Evolutionary conservation across 2,329 filamentous ascomycete species (phyloP), one percentile per base, ranked within the genome.

Genomic region (Zymoseptoria brevis): DNA sequence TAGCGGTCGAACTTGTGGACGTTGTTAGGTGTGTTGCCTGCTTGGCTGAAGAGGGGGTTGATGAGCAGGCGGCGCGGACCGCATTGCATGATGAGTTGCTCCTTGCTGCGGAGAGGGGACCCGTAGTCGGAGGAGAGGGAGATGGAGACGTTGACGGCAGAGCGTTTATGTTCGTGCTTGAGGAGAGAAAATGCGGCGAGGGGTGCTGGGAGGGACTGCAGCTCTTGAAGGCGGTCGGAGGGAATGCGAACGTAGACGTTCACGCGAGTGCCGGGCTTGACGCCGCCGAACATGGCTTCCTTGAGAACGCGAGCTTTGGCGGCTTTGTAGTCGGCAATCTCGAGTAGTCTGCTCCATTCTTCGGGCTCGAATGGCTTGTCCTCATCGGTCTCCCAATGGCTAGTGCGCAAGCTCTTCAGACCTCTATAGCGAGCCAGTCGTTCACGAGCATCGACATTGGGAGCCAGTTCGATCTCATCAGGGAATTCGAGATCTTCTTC

Each of bases 1-100:
- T 85, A 99, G 29, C 93, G 87, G 74, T 90, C 89, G 75, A 91
- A 97, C 75, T 99, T 99, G 82, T 97, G 92, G 13, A 99, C 92
- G 71, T 99, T 88, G 77, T 97, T 97, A 53, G 90, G 89, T 0
- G 93, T 96, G 71, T 87, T 90, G 58, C 92, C 93, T n/a, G 84
- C 81, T 71, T 89, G 85, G 0, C 92, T 96, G 79, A 93, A 96
- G 52, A 97, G 80, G 9, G 94, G 94, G 69, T 94, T 93, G 76
- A 96, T 85, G 60, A 92, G 78, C 69, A 96, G 86, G 55, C 94
- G 85, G 55, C 94, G 87, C 9, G 93, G 86, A 21, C 94, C 94
- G 71, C 89, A 95, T 75, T 97, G 94, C 57, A 96, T 82, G 62
- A 99, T 87, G 62, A 99, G 79, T 72, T 96, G 88, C 68, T 94